Evolutionary conservation across 495 filamentous ascomycete species (phyloP).

Genomic region (Diplogelasinospora grovesii): DNA sequence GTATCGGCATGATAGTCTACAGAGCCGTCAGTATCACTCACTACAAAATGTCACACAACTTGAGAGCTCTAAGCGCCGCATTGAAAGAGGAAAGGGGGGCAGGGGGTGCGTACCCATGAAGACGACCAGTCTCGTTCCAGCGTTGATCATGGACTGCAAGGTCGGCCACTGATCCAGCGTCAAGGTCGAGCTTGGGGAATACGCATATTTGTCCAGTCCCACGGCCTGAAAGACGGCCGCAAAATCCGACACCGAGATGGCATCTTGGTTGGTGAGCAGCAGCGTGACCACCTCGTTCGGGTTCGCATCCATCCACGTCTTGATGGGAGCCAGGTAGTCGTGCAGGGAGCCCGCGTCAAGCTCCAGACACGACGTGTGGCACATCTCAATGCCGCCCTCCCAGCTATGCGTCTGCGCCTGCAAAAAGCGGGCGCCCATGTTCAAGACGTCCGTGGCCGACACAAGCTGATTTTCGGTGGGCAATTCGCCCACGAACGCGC

Average conservation of each 20-base stretch:
- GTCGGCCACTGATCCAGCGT: constrained; percentile 68
- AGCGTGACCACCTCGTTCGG: constrained; percentile 77
- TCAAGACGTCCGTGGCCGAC: constrained; percentile 59
- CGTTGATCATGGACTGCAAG: constrained; percentile 61
- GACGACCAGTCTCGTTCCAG: constrained; percentile 30
- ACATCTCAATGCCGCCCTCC: constrained; percentile 41
- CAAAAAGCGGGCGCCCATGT: constrained; percentile 76
- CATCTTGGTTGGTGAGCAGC: constrained; percentile 69
- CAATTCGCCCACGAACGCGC: constrained; percentile 58
- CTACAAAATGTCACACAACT: too few species aligned
- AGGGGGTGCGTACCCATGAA: too few species aligned
- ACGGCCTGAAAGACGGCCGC: constrained; percentile 50
- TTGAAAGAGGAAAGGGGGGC: too few species aligned
- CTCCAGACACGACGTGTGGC: constrained; percentile 63
- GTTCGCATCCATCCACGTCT: constrained; percentile 60
- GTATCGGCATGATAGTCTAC: constrained; percentile 79
- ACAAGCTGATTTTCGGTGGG: constrained; percentile 64
- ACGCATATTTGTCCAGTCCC: constrained; percentile 57
- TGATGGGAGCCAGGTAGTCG: constrained; percentile 55
- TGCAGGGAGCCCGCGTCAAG: constrained; percentile 65
- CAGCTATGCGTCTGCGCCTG: constrained; percentile 66
- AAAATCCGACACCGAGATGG: constrained; percentile 52
- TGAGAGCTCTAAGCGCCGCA: too few species aligned
- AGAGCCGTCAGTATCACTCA: too few species aligned
- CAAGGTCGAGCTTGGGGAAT: constrained; percentile 57